phyloP scores from a whole-genome alignment of 2,329 filamentous ascomycete species.

The Capronia coronata region DNA sequence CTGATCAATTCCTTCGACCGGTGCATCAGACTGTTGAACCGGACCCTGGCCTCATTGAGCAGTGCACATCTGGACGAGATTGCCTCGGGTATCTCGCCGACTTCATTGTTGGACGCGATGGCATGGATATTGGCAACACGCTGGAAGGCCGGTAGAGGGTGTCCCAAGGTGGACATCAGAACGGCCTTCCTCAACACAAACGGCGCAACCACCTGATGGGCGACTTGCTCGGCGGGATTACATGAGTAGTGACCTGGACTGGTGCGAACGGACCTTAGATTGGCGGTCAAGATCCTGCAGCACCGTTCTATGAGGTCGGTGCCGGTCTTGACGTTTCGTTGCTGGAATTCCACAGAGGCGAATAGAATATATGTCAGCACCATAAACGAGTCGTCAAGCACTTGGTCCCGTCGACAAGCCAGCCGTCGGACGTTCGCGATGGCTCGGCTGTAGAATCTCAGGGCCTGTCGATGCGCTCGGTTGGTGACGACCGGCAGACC shows the following conservation, averaged over 20 bases:
- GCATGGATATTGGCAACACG: not conserved
- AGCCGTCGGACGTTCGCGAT: slow-evolving; percentile 13
- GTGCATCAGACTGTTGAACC: slow-evolving; percentile 11
- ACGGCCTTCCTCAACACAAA: slow-evolving; percentile 18
- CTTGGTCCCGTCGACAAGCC: slow-evolving; percentile 6
- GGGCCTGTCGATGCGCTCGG: slow-evolving; percentile 15
- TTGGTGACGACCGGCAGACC: slow-evolving; percentile 2
- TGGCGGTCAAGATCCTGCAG: slow-evolving; percentile 8
- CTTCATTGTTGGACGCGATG: not conserved
- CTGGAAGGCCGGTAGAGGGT: slow-evolving; percentile 4
- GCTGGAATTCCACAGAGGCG: slow-evolving; percentile 21
- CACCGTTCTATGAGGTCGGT: slow-evolving; percentile 12
- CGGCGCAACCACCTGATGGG: slow-evolving; percentile 18
- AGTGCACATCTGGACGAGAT: slow-evolving; percentile 1
- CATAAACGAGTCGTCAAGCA: slow-evolving; percentile 17
- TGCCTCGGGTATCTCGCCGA: not conserved
- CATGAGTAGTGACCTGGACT: not conserved
- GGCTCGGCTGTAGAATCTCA: slow-evolving; percentile 19
- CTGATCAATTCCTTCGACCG: slow-evolving; percentile 16
- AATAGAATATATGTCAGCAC: slow-evolving; percentile 22
- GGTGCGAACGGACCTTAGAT: slow-evolving; percentile 2
- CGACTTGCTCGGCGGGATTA: not conserved
- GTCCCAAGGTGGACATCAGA: slow-evolving; percentile 11
- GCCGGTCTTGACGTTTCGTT: slow-evolving; percentile 16
- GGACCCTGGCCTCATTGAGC: slow-evolving; percentile 9